phyloP scores from a whole-genome alignment of 2,329 filamentous ascomycete species.

The Colletotrichum sidae region DNA sequence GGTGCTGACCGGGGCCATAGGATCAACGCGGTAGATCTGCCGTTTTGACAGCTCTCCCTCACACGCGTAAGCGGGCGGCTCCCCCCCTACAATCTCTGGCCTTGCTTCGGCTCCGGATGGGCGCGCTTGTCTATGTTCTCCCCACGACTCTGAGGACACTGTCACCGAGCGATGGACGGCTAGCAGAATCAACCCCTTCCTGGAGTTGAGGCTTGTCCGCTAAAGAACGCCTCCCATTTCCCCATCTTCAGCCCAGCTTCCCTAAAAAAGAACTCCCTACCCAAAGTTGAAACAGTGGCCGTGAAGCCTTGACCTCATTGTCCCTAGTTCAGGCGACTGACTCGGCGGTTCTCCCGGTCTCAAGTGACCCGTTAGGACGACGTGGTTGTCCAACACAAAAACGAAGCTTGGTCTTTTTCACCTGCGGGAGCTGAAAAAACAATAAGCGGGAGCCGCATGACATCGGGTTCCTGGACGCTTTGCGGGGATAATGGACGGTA shows the following conservation, averaged over 20 bases:
- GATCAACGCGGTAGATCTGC: constrained; percentile 37
- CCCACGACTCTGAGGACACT: constrained; percentile 1
- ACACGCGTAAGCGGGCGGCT: constrained; percentile 15
- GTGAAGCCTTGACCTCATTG: constrained; percentile 13
- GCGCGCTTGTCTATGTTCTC: constrained; percentile 22
- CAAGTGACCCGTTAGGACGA: constrained; percentile 9
- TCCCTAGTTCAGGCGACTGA: constrained; percentile 23
- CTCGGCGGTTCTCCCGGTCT: constrained; percentile 19
- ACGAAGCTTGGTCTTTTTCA: constrained; percentile 2
- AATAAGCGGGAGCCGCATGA: constrained; percentile 26
- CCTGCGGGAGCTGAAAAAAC: constrained; percentile 16
- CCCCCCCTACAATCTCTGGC: no score
- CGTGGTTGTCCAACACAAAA: background rate
- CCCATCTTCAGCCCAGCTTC: constrained; percentile 16
- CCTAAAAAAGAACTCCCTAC: constrained; percentile 30
- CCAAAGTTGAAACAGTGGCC: constrained; percentile 36
- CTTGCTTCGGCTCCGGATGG: constrained; percentile 26
- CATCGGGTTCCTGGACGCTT: constrained; percentile 23
- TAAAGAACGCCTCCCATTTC: constrained; percentile 12
- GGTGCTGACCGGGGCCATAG: constrained; percentile 29
- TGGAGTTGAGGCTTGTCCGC: constrained; percentile 32
- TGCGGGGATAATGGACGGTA: constrained; percentile 19
- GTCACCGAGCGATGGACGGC: constrained; percentile 9
- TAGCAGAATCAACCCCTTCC: constrained; percentile 25
- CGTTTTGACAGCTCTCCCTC: constrained; percentile 37